Evolutionary conservation across 495 filamentous ascomycete species (phyloP).

Genomic region (Penicillium atrosanguineum): DNA sequence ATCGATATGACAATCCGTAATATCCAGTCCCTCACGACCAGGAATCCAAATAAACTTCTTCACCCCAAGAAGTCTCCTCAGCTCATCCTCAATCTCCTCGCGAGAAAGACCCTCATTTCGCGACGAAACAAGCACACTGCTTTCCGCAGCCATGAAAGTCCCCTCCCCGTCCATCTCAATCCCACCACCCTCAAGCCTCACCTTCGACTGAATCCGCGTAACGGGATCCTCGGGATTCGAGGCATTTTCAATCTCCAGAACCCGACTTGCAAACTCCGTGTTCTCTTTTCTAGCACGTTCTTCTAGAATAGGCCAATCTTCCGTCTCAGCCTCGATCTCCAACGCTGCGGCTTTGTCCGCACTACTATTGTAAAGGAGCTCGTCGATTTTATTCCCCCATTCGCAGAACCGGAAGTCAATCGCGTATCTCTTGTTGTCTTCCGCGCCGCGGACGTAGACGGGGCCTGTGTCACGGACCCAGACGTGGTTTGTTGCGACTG

Average conservation of each 20-base stretch:
- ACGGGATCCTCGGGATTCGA: slow-evolving; percentile 4
- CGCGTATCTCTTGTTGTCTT: slow-evolving; percentile 20
- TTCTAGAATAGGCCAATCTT: slow-evolving; percentile 25
- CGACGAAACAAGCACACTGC: slow-evolving; percentile 27
- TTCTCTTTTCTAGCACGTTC: slow-evolving; percentile 18
- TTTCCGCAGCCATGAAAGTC: slow-evolving; percentile 36
- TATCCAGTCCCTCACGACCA: slow-evolving; percentile 28
- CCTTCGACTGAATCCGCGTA: slow-evolving; percentile 13
- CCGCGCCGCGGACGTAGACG: slow-evolving; percentile 27
- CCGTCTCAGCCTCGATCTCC: not conserved
- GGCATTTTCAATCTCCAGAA: slow-evolving; percentile 22
- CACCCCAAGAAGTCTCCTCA: slow-evolving; percentile 24
- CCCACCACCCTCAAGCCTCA: slow-evolving; percentile 32
- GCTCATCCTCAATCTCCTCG: slow-evolving; percentile 21
- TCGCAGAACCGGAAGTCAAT: slow-evolving; percentile 36
- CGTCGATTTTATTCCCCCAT: slow-evolving; percentile 29
- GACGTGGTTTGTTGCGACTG: slow-evolving; percentile 29
- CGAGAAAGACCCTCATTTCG: slow-evolving; percentile 28
- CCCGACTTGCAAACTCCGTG: slow-evolving; percentile 22
- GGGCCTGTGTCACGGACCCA: slow-evolving; percentile 39
- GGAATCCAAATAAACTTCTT: slow-evolving; percentile 36
- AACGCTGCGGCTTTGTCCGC: slow-evolving; percentile 7
- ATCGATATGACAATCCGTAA: slow-evolving; percentile 36
- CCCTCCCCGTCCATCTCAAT: slow-evolving; percentile 37
- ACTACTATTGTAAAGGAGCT: slow-evolving; percentile 17